These are phyloP conservation scores for Tetrastigma voinierianum DNA, from an alignment of 164 flowering plant genomes.

Conservation along the genomic window DNA sequence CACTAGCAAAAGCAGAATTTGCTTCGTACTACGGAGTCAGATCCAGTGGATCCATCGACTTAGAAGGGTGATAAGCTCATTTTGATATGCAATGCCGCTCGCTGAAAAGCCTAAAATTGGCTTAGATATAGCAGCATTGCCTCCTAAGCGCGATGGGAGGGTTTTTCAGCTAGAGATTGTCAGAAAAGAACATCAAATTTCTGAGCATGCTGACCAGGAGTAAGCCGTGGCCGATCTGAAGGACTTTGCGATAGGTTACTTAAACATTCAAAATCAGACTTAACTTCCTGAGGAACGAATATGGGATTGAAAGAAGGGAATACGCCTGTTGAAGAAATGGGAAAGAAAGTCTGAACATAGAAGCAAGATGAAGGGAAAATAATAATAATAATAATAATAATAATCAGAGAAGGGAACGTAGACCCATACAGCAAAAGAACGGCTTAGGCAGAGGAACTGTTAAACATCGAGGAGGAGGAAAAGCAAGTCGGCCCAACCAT, in stretches of 20 bases:
- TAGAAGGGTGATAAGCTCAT: slow-evolving; percentile 12
- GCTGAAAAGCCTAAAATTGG: slow-evolving; percentile 9
- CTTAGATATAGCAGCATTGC: not conserved
- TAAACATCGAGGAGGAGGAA: slow-evolving; percentile 8
- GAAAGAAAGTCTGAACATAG: not conserved
- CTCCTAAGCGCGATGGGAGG: not conserved
- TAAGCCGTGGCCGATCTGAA: not conserved
- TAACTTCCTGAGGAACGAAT: not conserved
- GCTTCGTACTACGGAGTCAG: slow-evolving; percentile 20
- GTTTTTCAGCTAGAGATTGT: not conserved
- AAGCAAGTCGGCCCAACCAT: slow-evolving; percentile 19
- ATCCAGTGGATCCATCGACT: slow-evolving; percentile 19
- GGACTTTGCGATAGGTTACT: not conserved
- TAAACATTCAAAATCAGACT: not conserved
- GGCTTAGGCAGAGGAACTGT: slow-evolving; percentile 1
- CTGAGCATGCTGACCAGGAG: not conserved
- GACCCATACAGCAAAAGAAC: slow-evolving; percentile 7
- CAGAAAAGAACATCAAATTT: not conserved
- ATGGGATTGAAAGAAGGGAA: slow-evolving; percentile 5
- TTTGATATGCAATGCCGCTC: slow-evolving; percentile 14
- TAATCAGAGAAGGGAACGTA: not conserved
- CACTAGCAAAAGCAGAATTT: slow-evolving; percentile 7
- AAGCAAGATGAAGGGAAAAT: not conserved
- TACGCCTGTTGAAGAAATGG: slow-evolving; percentile 3
- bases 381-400: not conserved